A percentile compares a stretch with the other conserved stretches of the same genome.
phyloP scores from a whole-genome alignment of 192 early-diverging fungal species.

The Phycomyces nitens region DNA sequence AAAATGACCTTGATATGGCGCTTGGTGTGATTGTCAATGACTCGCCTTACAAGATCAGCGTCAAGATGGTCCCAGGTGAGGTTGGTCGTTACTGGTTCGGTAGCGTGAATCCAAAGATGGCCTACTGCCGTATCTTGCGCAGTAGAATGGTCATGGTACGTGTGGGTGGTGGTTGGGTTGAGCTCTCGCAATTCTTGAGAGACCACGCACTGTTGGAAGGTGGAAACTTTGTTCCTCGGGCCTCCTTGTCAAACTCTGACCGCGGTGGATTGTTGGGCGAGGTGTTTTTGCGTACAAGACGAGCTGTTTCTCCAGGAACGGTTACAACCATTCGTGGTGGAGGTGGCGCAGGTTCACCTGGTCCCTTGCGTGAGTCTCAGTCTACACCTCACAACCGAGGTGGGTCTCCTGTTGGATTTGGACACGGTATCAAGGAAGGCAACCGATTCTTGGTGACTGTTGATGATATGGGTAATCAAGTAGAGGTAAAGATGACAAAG shows the following conservation, averaged over 20 bases:
- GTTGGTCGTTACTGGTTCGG: slow-evolving; percentile 66
- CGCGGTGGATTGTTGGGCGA: background rate
- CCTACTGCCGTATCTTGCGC: slow-evolving; percentile 59
- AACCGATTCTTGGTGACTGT: slow-evolving; percentile 35
- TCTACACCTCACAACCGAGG: slow-evolving; percentile 24
- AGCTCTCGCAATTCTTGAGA: slow-evolving; percentile 47
- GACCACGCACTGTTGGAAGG: slow-evolving; percentile 29
- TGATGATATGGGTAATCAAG: slow-evolving; percentile 29
- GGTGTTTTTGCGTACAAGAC: slow-evolving; percentile 4
- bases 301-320: background rate
- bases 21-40: slow-evolving; percentile 58
- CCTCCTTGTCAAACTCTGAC: background rate
- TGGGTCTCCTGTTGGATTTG: slow-evolving; percentile 2
- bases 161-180: slow-evolving; percentile 64
- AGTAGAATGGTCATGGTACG: slow-evolving; percentile 66
- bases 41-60: slow-evolving; percentile 47
- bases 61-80: slow-evolving; percentile 50
- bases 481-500: slow-evolving; percentile 34
- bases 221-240: slow-evolving; percentile 16
- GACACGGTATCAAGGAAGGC: slow-evolving; percentile 31
- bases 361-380: slow-evolving; percentile 11
- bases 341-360: background rate
- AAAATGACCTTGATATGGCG: slow-evolving; percentile 56
- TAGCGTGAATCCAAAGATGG: slow-evolving; percentile 56
- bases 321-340: slow-evolving; percentile 7